phyloP scores from a whole-genome alignment of 306 rosid species.

The Fagus sylvatica region DNA sequence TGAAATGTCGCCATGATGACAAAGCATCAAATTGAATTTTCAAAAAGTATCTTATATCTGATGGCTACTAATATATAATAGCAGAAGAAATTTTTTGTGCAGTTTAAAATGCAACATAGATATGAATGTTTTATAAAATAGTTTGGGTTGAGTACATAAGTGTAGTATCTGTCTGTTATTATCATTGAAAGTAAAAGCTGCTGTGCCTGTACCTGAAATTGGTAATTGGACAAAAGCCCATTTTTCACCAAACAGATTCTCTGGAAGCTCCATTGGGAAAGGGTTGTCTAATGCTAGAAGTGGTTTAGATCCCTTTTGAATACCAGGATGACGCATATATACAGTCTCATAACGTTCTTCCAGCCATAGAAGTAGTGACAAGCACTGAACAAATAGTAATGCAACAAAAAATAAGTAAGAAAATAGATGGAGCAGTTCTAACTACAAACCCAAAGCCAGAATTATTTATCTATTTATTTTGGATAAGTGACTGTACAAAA shows the following conservation, averaged over 20 bases:
- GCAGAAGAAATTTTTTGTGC: neutral
- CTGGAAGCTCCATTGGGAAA: slow-evolving; percentile 90
- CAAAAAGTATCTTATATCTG: neutral
- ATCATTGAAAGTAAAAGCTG: slow-evolving; percentile 4
- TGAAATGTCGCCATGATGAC: neutral
- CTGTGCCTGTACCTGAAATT: slow-evolving; percentile 62
- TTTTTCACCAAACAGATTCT: slow-evolving; percentile 79
- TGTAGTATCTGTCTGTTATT: slow-evolving; percentile 3
- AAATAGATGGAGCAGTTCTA: slow-evolving; percentile 9
- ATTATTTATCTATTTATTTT: too few species aligned
- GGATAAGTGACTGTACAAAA: too few species aligned
- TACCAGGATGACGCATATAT: slow-evolving; percentile 86
- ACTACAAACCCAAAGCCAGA: slow-evolving; percentile 9
- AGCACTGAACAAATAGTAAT: slow-evolving; percentile 57
- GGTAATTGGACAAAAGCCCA: slow-evolving; percentile 99
- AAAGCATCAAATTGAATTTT: neutral
- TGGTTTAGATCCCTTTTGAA: slow-evolving; percentile 79
- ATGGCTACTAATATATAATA: neutral
- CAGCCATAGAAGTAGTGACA: slow-evolving; percentile 80
- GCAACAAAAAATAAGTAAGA: slow-evolving; percentile 4
- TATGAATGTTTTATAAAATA: neutral
- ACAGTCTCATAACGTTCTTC: slow-evolving; percentile 84
- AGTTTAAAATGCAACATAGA: too few species aligned
- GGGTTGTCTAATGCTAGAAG: slow-evolving; percentile 90
- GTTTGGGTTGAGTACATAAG: neutral